Evolutionary conservation across 768 basidiomycete species (phyloP).

Genomic region (Xerocomus spinulosus): DNA sequence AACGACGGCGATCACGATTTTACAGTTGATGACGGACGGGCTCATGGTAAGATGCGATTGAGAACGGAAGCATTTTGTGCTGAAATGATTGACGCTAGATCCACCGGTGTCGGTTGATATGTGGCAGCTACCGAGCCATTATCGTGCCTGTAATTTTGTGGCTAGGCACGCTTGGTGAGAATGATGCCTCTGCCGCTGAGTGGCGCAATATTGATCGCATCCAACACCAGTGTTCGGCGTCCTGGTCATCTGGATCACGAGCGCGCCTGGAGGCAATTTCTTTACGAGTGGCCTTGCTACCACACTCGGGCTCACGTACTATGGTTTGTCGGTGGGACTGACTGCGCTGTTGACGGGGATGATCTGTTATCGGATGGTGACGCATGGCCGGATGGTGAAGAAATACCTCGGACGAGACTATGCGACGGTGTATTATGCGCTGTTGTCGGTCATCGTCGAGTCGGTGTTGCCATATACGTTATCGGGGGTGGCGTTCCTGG

Average conservation of each 20-base stretch:
- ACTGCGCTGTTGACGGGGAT: constrained; percentile 19
- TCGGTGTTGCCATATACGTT: constrained; percentile 26
- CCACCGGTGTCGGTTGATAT: constrained; percentile 37
- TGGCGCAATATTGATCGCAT: background rate
- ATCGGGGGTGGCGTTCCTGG: constrained; percentile 21
- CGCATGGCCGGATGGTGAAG: constrained; percentile 9
- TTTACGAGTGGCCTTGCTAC: constrained; percentile 13
- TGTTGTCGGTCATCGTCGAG: constrained; percentile 18
- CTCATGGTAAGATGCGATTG: constrained; percentile 31
- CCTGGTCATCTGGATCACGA: constrained; percentile 11
- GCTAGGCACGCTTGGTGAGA: constrained; percentile 25
- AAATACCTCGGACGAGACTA: constrained; percentile 16
- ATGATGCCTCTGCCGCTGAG: background rate
- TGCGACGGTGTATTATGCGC: constrained; percentile 17
- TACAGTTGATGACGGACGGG: constrained; percentile 36
- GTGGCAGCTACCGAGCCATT: constrained; percentile 16
- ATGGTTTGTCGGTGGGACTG: constrained; percentile 15
- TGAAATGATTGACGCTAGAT: constrained; percentile 26
- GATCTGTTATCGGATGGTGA: constrained; percentile 18
- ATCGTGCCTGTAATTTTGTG: constrained; percentile 21
- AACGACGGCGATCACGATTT: constrained; percentile 22
- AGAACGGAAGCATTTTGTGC: background rate
- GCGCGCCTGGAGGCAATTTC: constrained; percentile 17
- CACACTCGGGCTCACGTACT: constrained; percentile 18
- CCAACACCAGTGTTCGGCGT: constrained; percentile 15